Percentiles rank a stretch among this genome's conserved stretches.
phyloP scores from a whole-genome alignment of 345 rosid genomes.

The Hibiscus trionum region DNA sequence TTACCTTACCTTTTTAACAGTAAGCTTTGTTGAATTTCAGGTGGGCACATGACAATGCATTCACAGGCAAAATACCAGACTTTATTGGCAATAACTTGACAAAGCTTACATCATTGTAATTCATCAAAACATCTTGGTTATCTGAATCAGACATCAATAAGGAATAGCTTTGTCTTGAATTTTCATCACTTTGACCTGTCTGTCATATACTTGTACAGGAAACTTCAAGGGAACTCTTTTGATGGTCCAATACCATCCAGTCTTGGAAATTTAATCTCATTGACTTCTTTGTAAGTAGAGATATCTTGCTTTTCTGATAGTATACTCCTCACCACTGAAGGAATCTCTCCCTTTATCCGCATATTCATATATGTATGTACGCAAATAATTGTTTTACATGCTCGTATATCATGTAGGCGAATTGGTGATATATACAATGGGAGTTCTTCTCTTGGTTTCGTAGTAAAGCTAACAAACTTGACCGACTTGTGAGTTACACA shows the following conservation, averaged over 20 bases:
- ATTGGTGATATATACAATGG: background rate
- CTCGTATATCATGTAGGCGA: slow-evolving; percentile 13
- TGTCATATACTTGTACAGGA: slow-evolving; percentile 14
- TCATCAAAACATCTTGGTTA: background rate
- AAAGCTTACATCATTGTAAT: slow-evolving; percentile 16
- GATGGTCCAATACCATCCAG: background rate
- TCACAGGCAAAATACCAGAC: slow-evolving; percentile 29
- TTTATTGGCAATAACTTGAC: slow-evolving; percentile 31
- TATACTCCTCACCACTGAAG: too few species aligned
- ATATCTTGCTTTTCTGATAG: too few species aligned
- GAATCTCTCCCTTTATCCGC: too few species aligned
- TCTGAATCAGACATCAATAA: background rate
- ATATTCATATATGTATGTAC: too few species aligned
- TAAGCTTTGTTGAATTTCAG: slow-evolving; percentile 15
- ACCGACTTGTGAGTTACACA: slow-evolving; percentile 28
- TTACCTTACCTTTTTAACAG: background rate
- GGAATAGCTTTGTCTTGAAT: background rate
- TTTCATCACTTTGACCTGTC: background rate
- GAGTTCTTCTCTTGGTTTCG: slow-evolving; percentile 37
- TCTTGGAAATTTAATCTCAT: slow-evolving; percentile 21
- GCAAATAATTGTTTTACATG: too few species aligned
- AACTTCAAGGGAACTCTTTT: slow-evolving; percentile 30
- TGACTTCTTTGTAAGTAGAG: slow-evolving; percentile 29
- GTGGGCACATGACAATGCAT: slow-evolving; percentile 23
- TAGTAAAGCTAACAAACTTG: slow-evolving; percentile 26